A percentile compares a stretch with the other conserved stretches of the same genome.
Evolutionary conservation across 768 basidiomycete species (phyloP).

Genomic region (Gymnopilus dilepis): DNA sequence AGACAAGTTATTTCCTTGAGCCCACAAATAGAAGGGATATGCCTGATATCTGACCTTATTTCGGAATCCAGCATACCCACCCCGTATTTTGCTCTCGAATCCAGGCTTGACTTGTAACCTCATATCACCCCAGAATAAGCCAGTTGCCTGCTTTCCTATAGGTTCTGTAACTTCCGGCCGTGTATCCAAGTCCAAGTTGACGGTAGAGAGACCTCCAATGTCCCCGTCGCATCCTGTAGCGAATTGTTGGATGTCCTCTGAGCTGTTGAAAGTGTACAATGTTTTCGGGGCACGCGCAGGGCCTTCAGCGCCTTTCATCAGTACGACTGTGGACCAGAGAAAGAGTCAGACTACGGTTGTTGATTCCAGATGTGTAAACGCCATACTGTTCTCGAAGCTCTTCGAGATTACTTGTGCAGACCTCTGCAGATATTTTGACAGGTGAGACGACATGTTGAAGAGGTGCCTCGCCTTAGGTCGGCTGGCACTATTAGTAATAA

Average conservation of each 20-base stretch:
- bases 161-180: conserved; percentile 48
- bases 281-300: conserved; percentile 66
- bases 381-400: conserved; percentile 40
- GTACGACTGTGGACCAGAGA: conserved; percentile 53
- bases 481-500: too few relatives aligned
- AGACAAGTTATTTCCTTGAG: background rate
- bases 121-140: conserved; percentile 84
- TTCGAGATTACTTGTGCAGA: conserved; percentile 43
- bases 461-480: background rate
- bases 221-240: conserved; percentile 88
- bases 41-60: conserved; percentile 60
- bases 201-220: conserved; percentile 83
- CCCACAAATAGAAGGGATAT: background rate
- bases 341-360: conserved; percentile 1
- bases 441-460: conserved; percentile 36
- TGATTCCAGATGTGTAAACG: conserved; percentile 1
- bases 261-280: conserved; percentile 68
- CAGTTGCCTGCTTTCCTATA: conserved; percentile 58
- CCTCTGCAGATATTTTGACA: conserved; percentile 45
- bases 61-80: conserved; percentile 91
- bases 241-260: conserved; percentile 61
- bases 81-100: conserved; percentile 71
- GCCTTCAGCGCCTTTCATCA: conserved; percentile 77
- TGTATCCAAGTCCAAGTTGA: conserved; percentile 73
- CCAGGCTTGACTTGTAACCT: conserved; percentile 67